Percentiles rank a stretch among this genome's conserved stretches.
These are phyloP conservation scores for Solanum infundibuliforme DNA, from an alignment of 257 asterid species.

Conservation along the genomic window DNA sequence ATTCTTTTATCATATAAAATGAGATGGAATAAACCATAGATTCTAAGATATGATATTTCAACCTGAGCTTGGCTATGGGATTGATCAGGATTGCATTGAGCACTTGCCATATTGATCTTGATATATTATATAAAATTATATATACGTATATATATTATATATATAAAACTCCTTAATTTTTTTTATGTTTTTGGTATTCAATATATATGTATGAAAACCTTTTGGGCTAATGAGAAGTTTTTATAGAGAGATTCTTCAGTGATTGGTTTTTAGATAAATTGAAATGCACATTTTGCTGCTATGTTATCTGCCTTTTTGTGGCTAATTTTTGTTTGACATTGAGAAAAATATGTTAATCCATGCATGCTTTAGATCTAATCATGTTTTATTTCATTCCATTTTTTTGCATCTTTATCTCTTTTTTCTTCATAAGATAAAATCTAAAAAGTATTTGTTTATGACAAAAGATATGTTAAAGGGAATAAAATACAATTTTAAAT, in stretches of 20 bases:
- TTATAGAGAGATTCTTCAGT: not conserved
- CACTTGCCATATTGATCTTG: slow-evolving; percentile 28
- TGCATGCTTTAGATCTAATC: not conserved
- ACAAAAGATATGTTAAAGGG: not conserved
- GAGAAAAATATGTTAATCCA: not conserved
- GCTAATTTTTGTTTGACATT: not conserved
- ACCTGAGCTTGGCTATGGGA: slow-evolving; percentile 7
- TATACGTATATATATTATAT: not conserved
- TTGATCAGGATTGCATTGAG: slow-evolving; percentile 29
- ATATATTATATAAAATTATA: not conserved
- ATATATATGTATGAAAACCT: not conserved
- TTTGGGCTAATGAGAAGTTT: not conserved
- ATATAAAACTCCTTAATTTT: not conserved
- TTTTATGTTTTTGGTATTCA: not conserved
- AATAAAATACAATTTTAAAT: no score
- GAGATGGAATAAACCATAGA: not conserved
- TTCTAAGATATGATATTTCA: not conserved
- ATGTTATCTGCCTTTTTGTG: not conserved
- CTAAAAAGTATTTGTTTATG: not conserved
- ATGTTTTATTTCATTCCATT: not conserved
- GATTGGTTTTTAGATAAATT: not conserved
- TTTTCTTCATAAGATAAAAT: not conserved
- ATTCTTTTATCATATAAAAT: not conserved
- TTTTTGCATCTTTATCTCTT: not conserved
- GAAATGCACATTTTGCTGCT: not conserved